A percentile compares a stretch with the other conserved stretches of the same genome.
phyloP scores from a whole-genome alignment of 2,329 filamentous ascomycete genomes.

The Furcasterigmium furcatum region DNA sequence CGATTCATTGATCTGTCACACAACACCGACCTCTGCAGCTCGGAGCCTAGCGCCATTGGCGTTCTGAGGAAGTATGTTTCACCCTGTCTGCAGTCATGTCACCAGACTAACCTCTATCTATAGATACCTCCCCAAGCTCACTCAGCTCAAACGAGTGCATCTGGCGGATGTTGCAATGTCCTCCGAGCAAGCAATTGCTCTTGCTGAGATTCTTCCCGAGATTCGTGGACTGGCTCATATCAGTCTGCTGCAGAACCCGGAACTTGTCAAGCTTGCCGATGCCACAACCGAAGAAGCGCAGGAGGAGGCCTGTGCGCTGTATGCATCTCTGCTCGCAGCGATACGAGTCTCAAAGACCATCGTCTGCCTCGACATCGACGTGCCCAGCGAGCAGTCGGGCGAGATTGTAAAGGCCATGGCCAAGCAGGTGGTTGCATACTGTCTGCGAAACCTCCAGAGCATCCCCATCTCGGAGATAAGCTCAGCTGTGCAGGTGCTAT shows the following conservation, averaged over 20 bases:
- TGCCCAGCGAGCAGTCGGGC: conserved; percentile 75
- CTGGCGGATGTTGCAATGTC: conserved; percentile 80
- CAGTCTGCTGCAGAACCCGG: conserved; percentile 78
- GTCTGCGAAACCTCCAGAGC: conserved; percentile 83
- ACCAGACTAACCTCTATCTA: background rate
- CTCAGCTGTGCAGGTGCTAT: conserved; percentile 38
- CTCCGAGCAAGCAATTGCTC: conserved; percentile 82
- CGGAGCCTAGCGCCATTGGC: conserved; percentile 68
- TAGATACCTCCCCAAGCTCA: conserved; percentile 76
- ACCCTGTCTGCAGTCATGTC: background rate
- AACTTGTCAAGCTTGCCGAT: conserved; percentile 66
- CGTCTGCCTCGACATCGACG: conserved; percentile 88
- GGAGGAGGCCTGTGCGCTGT: conserved; percentile 91
- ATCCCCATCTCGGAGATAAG: conserved; percentile 64
- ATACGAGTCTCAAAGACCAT: conserved; percentile 79
- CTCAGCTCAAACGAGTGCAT: conserved; percentile 77
- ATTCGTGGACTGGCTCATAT: conserved; percentile 78
- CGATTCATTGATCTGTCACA: conserved; percentile 91
- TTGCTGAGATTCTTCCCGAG: conserved; percentile 89
- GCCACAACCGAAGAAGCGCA: conserved; percentile 76
- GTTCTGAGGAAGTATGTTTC: conserved; percentile 68
- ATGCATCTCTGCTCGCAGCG: conserved; percentile 86
- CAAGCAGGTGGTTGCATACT: conserved; percentile 93
- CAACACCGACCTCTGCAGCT: conserved; percentile 76
- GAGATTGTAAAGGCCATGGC: conserved; percentile 90